Evolutionary conservation across 805 yeast genomes (phyloP).

Genomic region (Candida ponderosae): DNA sequence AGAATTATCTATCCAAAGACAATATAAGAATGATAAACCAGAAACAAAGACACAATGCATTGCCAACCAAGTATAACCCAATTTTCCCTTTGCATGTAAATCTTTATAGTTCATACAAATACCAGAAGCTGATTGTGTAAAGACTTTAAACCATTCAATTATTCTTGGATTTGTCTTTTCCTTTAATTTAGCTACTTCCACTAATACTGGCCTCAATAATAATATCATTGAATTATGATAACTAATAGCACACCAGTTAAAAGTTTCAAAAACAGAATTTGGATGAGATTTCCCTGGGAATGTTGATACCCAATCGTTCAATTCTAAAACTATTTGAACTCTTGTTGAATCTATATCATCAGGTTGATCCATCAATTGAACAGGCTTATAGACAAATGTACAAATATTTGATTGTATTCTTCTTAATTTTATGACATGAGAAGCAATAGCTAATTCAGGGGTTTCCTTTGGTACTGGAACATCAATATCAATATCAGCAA

Average conservation of each 20-base stretch:
- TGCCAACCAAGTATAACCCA: constrained; percentile 23
- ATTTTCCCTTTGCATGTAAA: constrained; percentile 16
- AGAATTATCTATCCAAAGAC: constrained; percentile 23
- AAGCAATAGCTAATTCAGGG: constrained; percentile 17
- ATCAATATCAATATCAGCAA: constrained; percentile 27
- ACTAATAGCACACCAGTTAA: constrained; percentile 25
- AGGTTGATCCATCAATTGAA: constrained; percentile 8
- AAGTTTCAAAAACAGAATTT: constrained; percentile 22
- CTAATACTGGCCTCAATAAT: constrained; percentile 22
- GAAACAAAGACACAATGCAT: constrained; percentile 24
- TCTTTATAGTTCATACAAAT: constrained; percentile 22
- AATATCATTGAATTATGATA: constrained; percentile 26
- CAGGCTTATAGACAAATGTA: constrained; percentile 24
- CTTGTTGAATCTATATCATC: constrained; percentile 22
- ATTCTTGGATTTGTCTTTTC: constrained; percentile 12
- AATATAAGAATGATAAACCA: constrained; percentile 24
- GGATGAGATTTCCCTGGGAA: constrained; percentile 21
- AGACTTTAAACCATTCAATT: constrained; percentile 25
- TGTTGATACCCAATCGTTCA: constrained; percentile 24
- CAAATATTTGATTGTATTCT: constrained; percentile 26
- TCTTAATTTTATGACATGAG: constrained; percentile 24
- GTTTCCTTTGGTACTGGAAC: constrained; percentile 18
- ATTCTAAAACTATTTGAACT: constrained; percentile 22
- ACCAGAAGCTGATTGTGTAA: constrained; percentile 23
- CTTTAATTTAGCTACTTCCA: constrained; percentile 14